Percentiles rank a stretch among this genome's conserved stretches.
phyloP scores from a whole-genome alignment of 192 early-diverging fungal species.

The Umbelopsis ramanniana region DNA sequence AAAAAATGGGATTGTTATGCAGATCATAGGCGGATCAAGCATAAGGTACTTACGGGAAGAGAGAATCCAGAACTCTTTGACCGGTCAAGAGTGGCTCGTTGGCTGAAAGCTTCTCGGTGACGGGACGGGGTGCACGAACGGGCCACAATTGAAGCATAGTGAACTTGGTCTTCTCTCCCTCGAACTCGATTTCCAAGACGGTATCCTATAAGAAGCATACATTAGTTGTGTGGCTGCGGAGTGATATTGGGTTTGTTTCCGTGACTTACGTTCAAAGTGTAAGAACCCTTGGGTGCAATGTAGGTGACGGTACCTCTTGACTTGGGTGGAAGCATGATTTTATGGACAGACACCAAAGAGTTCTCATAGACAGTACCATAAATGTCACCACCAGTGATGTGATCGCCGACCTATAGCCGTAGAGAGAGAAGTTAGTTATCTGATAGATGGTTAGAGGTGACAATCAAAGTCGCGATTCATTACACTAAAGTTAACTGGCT shows the following conservation, averaged over 20 bases:
- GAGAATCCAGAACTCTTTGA: slow-evolving; percentile 97
- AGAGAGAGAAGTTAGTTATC: background rate
- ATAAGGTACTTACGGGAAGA: slow-evolving; percentile 81
- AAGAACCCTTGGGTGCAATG: slow-evolving; percentile 91
- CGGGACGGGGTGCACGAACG: slow-evolving; percentile 94
- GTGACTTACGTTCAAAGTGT: slow-evolving; percentile 73
- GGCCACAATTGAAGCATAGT: slow-evolving; percentile 99
- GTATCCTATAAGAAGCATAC: slow-evolving; percentile 60
- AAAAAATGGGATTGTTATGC: background rate
- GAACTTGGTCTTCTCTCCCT: slow-evolving; percentile 87
- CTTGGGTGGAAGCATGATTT: slow-evolving; percentile 95
- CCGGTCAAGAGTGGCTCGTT: slow-evolving; percentile 97
- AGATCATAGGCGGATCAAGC: background rate
- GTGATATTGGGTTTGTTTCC: background rate
- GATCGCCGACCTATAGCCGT: slow-evolving; percentile 79
- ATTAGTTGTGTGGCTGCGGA: background rate
- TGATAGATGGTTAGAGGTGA: background rate
- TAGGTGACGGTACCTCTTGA: slow-evolving; percentile 94
- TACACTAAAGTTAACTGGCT: slow-evolving; percentile 89
- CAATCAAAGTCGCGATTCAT: background rate
- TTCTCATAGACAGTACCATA: slow-evolving; percentile 96
- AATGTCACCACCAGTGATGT: slow-evolving; percentile 98
- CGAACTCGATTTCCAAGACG: slow-evolving; percentile 96
- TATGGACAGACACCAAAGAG: slow-evolving; percentile 87
- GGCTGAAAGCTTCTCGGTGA: slow-evolving; percentile 92